phyloP scores from a whole-genome alignment of 345 rosid genomes.

The Hypericum androsaemum region DNA sequence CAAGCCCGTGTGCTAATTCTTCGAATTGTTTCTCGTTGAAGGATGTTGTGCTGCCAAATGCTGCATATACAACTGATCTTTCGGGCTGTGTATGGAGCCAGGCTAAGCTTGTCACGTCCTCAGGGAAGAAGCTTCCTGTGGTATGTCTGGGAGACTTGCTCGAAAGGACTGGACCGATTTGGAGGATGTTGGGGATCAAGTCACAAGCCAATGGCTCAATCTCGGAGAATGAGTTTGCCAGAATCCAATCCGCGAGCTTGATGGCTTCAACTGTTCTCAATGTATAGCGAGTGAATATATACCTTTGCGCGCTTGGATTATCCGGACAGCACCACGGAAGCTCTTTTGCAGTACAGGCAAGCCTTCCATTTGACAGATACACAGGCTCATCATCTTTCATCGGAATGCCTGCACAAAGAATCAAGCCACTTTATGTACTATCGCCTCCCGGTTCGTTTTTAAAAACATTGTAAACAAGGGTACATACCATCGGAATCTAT shows the following conservation, averaged over 20 bases:
- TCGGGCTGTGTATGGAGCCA: slow-evolving; percentile 9
- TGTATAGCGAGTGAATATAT: not conserved
- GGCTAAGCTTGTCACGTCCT: slow-evolving; percentile 5
- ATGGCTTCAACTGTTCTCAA: not conserved
- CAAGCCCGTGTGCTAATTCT: slow-evolving; percentile 6
- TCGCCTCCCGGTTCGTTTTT: not conserved
- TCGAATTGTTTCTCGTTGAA: slow-evolving; percentile 2
- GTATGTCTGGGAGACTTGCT: not conserved
- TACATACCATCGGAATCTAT: not conserved
- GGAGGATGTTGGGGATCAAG: not conserved
- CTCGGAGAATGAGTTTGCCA: slow-evolving; percentile 1
- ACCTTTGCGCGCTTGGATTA: not conserved
- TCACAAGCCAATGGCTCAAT: slow-evolving; percentile 6
- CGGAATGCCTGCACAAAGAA: not conserved
- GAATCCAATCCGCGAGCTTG: not conserved
- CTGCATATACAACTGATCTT: slow-evolving; percentile 5
- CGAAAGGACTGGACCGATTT: slow-evolving; percentile 3
- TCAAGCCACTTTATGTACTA: not conserved
- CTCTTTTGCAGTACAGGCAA: not conserved
- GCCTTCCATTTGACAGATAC: not conserved
- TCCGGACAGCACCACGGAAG: not conserved
- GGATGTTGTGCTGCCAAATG: slow-evolving; percentile 7
- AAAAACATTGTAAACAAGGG: too few relatives aligned
- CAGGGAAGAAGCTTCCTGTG: not conserved
- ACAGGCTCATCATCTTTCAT: not conserved